Conservation (phyloP, 164 flowering plant genomes). For the Nymphaea colorata region DNA sequence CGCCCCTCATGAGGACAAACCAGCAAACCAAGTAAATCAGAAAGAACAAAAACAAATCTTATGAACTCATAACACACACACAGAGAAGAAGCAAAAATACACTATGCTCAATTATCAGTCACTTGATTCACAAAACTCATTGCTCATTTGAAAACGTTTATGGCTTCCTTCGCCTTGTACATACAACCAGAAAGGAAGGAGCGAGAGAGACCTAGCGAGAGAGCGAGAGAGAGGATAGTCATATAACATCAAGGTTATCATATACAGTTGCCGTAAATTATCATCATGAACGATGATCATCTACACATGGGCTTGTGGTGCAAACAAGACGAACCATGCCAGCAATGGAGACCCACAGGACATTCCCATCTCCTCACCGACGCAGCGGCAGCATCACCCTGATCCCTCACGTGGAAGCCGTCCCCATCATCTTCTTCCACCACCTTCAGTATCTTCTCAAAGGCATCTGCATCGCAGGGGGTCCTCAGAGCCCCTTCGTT, state of each 20-base stretch:
- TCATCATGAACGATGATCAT: too few relatives aligned
- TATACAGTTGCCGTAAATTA: neutral
- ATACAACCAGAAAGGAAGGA: too few relatives aligned
- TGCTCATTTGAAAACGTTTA: too few relatives aligned
- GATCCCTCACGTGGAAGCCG: slow-evolving; percentile 6
- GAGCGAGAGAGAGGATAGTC: neutral
- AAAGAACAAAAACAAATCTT: too few relatives aligned
- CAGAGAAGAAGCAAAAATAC: too few relatives aligned
- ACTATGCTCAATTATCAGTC: too few relatives aligned
- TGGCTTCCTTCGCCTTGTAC: too few relatives aligned
- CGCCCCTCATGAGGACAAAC: too few relatives aligned
- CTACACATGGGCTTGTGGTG: slow-evolving; percentile 45
- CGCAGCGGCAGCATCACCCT: slow-evolving; percentile 15
- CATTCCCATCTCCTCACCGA: slow-evolving; percentile 15
- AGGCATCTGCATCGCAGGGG: slow-evolving; percentile 58
- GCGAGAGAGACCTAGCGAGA: neutral
- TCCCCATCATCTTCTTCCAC: slow-evolving; percentile 45
- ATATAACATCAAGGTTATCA: neutral
- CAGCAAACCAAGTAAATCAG: too few relatives aligned
- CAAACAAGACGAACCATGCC: slow-evolving; percentile 19
- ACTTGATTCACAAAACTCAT: too few relatives aligned
- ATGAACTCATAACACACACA: too few relatives aligned
- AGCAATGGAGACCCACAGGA: slow-evolving; percentile 19
- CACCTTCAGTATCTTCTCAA: slow-evolving; percentile 54
- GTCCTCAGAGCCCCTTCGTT: slow-evolving; percentile 68